A percentile compares a stretch with the other conserved stretches of the same genome.
Conservation (phyloP, 495 filamentous ascomycete species). For the Tuber melanosporum region DNA sequence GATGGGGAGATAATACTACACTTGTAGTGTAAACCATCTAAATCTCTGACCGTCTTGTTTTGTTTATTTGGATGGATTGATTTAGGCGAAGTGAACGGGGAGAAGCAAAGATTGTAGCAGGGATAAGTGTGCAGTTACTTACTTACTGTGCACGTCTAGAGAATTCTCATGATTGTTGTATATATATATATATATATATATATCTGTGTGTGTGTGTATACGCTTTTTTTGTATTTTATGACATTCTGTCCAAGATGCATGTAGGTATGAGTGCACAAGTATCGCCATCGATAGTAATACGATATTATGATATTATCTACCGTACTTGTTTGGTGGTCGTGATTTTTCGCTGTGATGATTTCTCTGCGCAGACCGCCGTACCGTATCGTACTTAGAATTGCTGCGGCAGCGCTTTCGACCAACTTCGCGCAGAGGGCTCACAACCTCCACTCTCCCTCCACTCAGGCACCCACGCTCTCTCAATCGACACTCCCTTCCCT, state of each 20-base stretch:
- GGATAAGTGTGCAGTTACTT: background rate
- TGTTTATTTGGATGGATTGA: background rate
- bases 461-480: conserved; percentile 21
- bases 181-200: background rate
- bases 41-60: conserved; percentile 14
- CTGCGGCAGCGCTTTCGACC: conserved; percentile 15
- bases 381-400: conserved; percentile 9
- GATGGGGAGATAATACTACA: conserved; percentile 13
- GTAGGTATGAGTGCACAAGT: background rate
- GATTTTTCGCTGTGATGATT: conserved; percentile 9
- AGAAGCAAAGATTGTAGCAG: conserved; percentile 7
- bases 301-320: background rate
- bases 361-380: background rate
- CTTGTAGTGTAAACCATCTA: conserved; percentile 20
- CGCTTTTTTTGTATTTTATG: background rate
- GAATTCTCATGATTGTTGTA: background rate
- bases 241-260: background rate
- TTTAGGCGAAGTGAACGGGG: conserved; percentile 7
- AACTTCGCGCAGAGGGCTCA: conserved; percentile 28
- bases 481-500: conserved; percentile 12
- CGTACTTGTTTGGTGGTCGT: conserved; percentile 7
- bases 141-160: background rate
- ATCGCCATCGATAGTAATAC: background rate
- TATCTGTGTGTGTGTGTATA: background rate
- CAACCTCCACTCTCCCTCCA: conserved; percentile 31